Conservation (phyloP, 1,284 basidiomycete genomes). For the Stereum hirsutum region DNA sequence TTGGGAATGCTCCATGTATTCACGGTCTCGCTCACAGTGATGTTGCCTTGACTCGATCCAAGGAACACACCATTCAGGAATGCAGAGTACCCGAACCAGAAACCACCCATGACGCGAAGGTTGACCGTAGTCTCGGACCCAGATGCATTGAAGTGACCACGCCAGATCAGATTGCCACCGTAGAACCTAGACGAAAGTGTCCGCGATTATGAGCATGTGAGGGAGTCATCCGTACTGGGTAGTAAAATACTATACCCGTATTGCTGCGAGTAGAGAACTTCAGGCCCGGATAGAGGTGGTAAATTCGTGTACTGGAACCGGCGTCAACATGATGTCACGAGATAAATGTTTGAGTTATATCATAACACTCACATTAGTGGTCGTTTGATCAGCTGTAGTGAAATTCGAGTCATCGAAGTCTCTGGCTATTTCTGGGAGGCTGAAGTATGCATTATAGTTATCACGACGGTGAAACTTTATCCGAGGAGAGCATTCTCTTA, state of each 20-base stretch:
- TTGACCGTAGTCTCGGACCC: constrained; percentile 1
- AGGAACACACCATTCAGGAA: constrained; percentile 44
- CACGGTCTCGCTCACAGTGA: constrained; percentile 26
- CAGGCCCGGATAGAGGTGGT: constrained; percentile 29
- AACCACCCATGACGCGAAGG: constrained; percentile 37
- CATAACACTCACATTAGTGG: neutral
- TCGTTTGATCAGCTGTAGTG: neutral
- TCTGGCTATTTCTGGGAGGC: neutral
- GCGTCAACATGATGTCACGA: constrained; percentile 12
- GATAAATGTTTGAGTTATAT: neutral
- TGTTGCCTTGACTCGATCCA: constrained; percentile 34
- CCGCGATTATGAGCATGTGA: too few species aligned
- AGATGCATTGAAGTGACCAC: neutral
- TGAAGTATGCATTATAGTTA: too few species aligned
- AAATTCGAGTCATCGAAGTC: neutral
- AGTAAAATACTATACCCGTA: constrained; percentile 28
- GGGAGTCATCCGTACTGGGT: constrained; percentile 4
- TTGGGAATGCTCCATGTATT: neutral
- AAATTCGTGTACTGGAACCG: constrained; percentile 33
- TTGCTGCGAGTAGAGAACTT: constrained; percentile 40
- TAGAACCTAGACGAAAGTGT: neutral
- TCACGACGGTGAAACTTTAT: neutral
- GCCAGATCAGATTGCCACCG: neutral
- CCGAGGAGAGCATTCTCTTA: neutral
- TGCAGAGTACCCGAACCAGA: constrained; percentile 38